Conservation (phyloP, 1,284 basidiomycete species). For the Apiotrichum siamense region DNA sequence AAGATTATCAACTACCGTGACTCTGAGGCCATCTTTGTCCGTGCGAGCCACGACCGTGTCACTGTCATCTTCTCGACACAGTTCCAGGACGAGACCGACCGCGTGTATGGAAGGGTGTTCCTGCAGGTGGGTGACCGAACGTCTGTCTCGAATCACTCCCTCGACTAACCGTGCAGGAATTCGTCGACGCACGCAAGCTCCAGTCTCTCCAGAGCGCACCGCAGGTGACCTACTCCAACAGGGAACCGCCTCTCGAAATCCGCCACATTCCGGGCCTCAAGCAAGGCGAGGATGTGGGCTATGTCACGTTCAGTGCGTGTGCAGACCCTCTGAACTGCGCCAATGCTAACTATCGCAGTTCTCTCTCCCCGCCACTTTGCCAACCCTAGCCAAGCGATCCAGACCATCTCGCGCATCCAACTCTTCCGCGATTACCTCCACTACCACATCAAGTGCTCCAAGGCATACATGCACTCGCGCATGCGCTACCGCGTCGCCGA, state of each 20-base stretch:
- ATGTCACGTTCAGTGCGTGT: slow-evolving; percentile 79
- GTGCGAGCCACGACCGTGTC: slow-evolving; percentile 87
- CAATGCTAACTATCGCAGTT: slow-evolving; percentile 50
- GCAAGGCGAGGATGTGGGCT: slow-evolving; percentile 85
- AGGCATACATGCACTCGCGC: slow-evolving; percentile 98
- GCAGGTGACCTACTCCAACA: slow-evolving; percentile 94
- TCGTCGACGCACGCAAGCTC: slow-evolving; percentile 91
- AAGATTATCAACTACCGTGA: slow-evolving; percentile 93
- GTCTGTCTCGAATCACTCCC: too few species aligned
- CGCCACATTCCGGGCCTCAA: slow-evolving; percentile 75
- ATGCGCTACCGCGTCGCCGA: slow-evolving; percentile 93
- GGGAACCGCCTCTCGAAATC: slow-evolving; percentile 94
- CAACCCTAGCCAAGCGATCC: slow-evolving; percentile 64
- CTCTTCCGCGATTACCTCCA: slow-evolving; percentile 97
- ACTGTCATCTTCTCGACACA: slow-evolving; percentile 97
- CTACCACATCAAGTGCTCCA: slow-evolving; percentile 98
- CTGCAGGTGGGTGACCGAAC: slow-evolving; percentile 63
- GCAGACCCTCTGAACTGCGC: not conserved
- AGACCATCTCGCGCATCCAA: slow-evolving; percentile 91
- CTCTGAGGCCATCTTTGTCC: slow-evolving; percentile 94
- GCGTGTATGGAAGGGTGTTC: slow-evolving; percentile 95
- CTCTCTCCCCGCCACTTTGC: slow-evolving; percentile 94
- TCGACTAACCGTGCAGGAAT: slow-evolving; percentile 63
- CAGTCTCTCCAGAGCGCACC: slow-evolving; percentile 94
- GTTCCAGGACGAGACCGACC: slow-evolving; percentile 96